Evolutionary conservation across 2,329 filamentous ascomycete genomes (phyloP), one percentile per base, ranked within the genome.

Genomic region (Elsinoe fawcettii): DNA sequence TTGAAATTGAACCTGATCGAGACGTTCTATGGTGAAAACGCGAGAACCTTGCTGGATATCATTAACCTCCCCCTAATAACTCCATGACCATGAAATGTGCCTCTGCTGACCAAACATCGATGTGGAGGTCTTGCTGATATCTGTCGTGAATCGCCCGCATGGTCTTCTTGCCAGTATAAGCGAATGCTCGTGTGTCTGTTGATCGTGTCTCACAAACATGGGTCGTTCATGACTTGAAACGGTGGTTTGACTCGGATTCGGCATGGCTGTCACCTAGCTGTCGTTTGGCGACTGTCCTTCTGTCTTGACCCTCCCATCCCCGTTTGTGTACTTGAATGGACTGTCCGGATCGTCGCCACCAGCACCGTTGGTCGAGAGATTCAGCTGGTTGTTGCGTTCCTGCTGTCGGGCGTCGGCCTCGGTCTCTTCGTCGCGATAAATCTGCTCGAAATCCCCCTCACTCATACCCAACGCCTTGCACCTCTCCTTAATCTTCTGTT

Each of bases 401-500:
- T 51, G n/a, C 23, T 58, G 25, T 36, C 55, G 32, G 44, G 59
- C 55, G 46, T 58, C 37, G 36, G 56, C 43, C 39, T 44, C 18
- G 41, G 57, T 30, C 22, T 56, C 54, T 25, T 61, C 59, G 32
- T 57, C 49, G 9, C 55, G 58, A 53, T 63, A 63, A 34, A 61
- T 60, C 30, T 61, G 51, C 56, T 66, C 62, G 43, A 65, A 63
- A 12, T 65, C 63, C 9, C 55, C 58, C 8, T 65, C 59, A 41
- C 60, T 62, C 54, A 62, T 58, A 8, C 63, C 63, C 37, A 61
- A 32, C 9, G 72, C 73, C 30, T 66, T 67, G 25, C 65, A 66
- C 51, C 66, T 68, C 32, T 71, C 69, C 23, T 68, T 64, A 25
- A 56, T 46, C 25, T 37, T 20, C 16, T 69, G 68, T 54, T 72